Evolutionary conservation across 176 grass and related monocot species (phyloP).

Genomic region (Areca catechu): DNA sequence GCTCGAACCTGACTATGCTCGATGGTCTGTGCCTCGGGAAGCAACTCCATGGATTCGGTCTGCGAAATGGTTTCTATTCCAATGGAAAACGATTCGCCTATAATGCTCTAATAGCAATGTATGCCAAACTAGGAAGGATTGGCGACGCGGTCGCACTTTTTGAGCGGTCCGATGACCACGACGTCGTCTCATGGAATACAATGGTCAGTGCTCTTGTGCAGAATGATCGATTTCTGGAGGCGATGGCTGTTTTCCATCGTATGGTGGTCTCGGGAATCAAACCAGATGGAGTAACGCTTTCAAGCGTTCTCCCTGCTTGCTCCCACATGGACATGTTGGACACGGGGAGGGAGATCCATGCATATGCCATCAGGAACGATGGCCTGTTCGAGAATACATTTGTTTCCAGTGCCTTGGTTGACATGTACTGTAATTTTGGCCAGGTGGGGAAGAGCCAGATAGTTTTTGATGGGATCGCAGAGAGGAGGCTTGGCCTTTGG

Average conservation of each 20-base stretch:
- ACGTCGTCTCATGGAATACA: constrained; percentile 72
- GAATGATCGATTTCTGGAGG: constrained; percentile 28
- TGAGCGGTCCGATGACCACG: constrained; percentile 9
- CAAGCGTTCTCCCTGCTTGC: constrained; percentile 71
- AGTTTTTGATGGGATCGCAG: constrained; percentile 46
- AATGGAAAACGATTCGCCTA: constrained; percentile 41
- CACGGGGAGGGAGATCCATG: constrained; percentile 55
- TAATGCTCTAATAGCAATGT: constrained; percentile 85
- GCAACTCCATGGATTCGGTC: constrained; percentile 53
- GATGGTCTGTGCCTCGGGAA: constrained; percentile 42
- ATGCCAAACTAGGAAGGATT: constrained; percentile 66
- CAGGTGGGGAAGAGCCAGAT: constrained; percentile 26
- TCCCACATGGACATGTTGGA: constrained; percentile 43
- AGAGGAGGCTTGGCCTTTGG: constrained; percentile 59
- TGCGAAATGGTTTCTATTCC: constrained; percentile 37
- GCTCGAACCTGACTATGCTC: constrained; percentile 37
- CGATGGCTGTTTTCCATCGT: constrained; percentile 39
- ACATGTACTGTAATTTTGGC: constrained; percentile 79
- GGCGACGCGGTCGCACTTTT: constrained; percentile 50
- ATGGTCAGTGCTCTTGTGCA: constrained; percentile 78
- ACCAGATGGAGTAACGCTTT: constrained; percentile 62
- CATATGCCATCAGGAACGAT: constrained; percentile 41
- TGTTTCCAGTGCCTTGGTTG: constrained; percentile 75
- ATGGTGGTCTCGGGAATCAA: constrained; percentile 50
- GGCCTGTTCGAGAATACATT: constrained; percentile 60